A percentile compares a stretch with the other conserved stretches of the same genome.
These are phyloP conservation scores for Myxozyma geophila DNA, from an alignment of 805 yeast species.

Conservation along the genomic window DNA sequence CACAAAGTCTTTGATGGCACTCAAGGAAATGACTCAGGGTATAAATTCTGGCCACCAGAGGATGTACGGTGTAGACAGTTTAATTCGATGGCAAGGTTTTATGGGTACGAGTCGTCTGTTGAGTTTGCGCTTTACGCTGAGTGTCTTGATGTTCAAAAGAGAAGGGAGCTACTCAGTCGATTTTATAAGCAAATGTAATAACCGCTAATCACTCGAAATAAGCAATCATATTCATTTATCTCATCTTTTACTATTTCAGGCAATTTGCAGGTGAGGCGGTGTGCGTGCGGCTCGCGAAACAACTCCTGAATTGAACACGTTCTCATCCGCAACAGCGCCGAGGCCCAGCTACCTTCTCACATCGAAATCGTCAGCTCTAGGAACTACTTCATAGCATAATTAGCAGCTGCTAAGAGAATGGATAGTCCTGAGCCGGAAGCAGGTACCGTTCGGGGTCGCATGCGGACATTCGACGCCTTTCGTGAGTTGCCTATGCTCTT, in stretches of 20 bases:
- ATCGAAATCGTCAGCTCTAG: background rate
- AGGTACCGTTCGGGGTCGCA: background rate
- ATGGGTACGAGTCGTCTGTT: slow-evolving; percentile 17
- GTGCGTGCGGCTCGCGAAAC: slow-evolving; percentile 1
- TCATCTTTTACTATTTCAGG: too few species aligned
- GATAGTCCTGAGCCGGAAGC: slow-evolving; percentile 1
- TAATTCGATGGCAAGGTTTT: slow-evolving; percentile 22
- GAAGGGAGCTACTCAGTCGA: slow-evolving; percentile 12
- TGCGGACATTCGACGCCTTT: slow-evolving; percentile 39
- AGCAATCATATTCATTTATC: too few species aligned
- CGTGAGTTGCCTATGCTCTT: slow-evolving; percentile 26
- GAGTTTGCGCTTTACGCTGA: slow-evolving; percentile 29
- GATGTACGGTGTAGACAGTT: slow-evolving; percentile 29
- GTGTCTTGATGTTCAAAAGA: slow-evolving; percentile 3
- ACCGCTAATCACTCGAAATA: too few species aligned
- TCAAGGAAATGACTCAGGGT: background rate
- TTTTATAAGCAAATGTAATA: slow-evolving; percentile 22
- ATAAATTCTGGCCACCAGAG: slow-evolving; percentile 15
- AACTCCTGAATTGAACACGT: slow-evolving; percentile 13
- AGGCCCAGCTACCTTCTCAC: background rate
- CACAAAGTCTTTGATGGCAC: background rate
- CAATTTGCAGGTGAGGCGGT: background rate
- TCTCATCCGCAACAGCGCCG: too few species aligned
- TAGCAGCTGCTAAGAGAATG: background rate
- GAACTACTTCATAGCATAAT: background rate